These are phyloP conservation scores for Chlorella vulgaris DNA, from an alignment of 139 green algal genomes.

Conservation along the genomic window DNA sequence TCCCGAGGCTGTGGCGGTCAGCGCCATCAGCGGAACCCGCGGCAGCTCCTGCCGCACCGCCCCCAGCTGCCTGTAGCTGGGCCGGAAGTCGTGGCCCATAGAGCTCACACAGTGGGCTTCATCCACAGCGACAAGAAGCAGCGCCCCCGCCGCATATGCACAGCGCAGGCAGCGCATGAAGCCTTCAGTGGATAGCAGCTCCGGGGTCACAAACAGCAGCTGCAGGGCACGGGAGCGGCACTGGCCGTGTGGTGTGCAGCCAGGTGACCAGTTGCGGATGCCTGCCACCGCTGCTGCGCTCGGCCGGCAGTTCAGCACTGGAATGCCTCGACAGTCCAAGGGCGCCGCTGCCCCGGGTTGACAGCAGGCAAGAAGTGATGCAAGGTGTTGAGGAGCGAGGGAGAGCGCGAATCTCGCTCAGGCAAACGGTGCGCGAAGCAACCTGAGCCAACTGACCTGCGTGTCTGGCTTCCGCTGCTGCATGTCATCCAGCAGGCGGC, in stretches of 20 bases:
- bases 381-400: no score
- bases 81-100: constrained; percentile 45
- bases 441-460: constrained; percentile 26
- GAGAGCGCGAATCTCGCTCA: no score
- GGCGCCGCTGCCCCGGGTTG: no score
- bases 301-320: no score
- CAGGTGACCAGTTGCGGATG: background rate
- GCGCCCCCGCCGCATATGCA: background rate
- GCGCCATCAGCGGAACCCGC: constrained; percentile 50
- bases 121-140: constrained; percentile 42
- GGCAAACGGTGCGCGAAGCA: no score
- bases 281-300: no score
- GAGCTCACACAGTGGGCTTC: constrained; percentile 54
- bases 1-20: constrained; percentile 47
- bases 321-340: no score
- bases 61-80: constrained; percentile 19
- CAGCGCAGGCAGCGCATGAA: constrained; percentile 20
- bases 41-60: constrained; percentile 53
- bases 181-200: constrained; percentile 49
- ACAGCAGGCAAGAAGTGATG: no score
- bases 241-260: background rate
- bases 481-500: constrained; percentile 6
- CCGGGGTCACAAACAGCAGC: constrained; percentile 88
- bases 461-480: background rate
- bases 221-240: constrained; percentile 24